Base-by-base conservation (phyloP, 2,329 filamentous ascomycete genomes). In the Mollisia scopiformis region DNA sequence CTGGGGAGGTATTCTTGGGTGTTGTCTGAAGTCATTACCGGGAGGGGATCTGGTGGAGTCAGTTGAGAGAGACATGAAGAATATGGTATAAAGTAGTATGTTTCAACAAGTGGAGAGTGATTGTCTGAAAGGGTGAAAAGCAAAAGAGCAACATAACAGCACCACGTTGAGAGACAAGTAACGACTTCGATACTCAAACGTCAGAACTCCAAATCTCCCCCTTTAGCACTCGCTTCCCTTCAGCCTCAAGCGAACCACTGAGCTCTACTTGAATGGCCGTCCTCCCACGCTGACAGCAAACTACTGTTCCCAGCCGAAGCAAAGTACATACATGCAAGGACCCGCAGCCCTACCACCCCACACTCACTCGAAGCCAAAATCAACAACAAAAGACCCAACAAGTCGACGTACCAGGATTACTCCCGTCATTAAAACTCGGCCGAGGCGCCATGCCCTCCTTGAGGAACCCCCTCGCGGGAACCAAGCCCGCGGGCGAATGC, bases 361-460 rank as follows among this genome's bases (percentile, higher is more conserved):
- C 11, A 11, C 33, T 31, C 2, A 16, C 21, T 50, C 28, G 27
- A 57, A 56, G 21, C 43, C 33, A 30, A 46, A 28, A 43, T 14
- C 21, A 6, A 56, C 28, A 37, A 28, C 19, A 14, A 14, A 43
- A 27, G 21, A 14, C 39, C 49, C n/a, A 51, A 50, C 47, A 46
- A 30, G 27, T 19, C 5, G 14, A 61, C 72, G 58, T 62, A 73
- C 72, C 81, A 14, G 81, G 79, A 46, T 79, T 79, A 0, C 84
- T 86, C 37, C 84, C 83, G 72, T 91, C 88, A 70, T 91, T 90
- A 79, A 91, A 91, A 3, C 83, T 85, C 6, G 87, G 87, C 37
- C 86, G 79, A 2, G 86, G 86, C 13, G 83, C 82, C 71, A 91
- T 82, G 59, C 87, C 87, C 51, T 82, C 79, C 62, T 89, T 83